Evolutionary conservation across 768 basidiomycete genomes (phyloP), one percentile per base, ranked within the genome.

Genomic region (Termitomyces sp.): DNA sequence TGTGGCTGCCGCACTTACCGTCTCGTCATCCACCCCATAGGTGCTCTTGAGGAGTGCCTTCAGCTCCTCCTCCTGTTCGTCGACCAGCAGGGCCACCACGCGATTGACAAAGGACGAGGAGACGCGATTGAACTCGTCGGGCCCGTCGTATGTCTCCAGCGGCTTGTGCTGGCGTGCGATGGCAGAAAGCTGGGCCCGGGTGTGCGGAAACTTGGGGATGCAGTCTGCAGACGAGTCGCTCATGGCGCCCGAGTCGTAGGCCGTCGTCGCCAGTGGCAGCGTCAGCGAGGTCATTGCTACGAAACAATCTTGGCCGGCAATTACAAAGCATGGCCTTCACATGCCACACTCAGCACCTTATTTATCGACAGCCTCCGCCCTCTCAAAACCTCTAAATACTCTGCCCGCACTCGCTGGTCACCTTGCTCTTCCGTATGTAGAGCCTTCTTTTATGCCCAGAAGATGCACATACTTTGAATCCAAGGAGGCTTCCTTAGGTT

Each of bases 51-150:
- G 79, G 35, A 93, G 65, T 0, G 69, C 64, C 72, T 95, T 95
- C 66, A 96, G 84, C 47, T 85, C 84, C 54, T 96, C 95, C 71
- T 95, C 95, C 57, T 88, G 84, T 72, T 98, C 95, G 52, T 86
- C 83, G 31, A 82, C 83, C 38, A 97, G 81, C 51, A 92, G 73
- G 2, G 76, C 73, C 25, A 89, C 89, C 4, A 95, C 87, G 65
- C 78, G 78, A 65, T 77, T 82, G n/a, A 95, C 82, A 9, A 95
- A 71, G 35, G 77, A 72, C 5, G 84, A 77, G 42, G 79, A 82
- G 43, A 93, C 83, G 32, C 75, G 72, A 55, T 73, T 75, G 45
- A 71, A 71, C 47, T 77, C 75, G 44, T 87, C 86, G 17, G 64
- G 66, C 62, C 73, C 71, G 58, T 89, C 87, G 62, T 79, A 77